Conservation (phyloP, 2,329 filamentous ascomycete genomes). For the Aspergillus sp. region DNA sequence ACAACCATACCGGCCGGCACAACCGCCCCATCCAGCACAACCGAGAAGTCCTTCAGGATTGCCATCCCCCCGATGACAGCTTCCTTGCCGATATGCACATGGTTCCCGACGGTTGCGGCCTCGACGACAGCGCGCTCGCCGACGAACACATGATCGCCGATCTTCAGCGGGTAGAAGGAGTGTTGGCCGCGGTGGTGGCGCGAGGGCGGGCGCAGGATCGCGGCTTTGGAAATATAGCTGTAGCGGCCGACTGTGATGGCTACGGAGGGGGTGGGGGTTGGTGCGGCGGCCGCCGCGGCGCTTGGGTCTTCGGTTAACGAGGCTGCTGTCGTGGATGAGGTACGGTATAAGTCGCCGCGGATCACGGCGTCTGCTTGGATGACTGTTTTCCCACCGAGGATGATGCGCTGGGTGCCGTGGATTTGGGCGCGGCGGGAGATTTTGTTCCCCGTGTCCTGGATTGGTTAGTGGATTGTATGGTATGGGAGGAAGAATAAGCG, state of each 20-base stretch:
- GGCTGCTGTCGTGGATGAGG: slow-evolving; percentile 27
- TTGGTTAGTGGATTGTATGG: slow-evolving; percentile 3
- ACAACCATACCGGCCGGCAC: slow-evolving; percentile 85
- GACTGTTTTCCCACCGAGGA: slow-evolving; percentile 89
- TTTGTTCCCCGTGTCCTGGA: slow-evolving; percentile 93
- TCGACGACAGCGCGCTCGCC: slow-evolving; percentile 68
- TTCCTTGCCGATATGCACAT: slow-evolving; percentile 74
- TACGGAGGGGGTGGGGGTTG: slow-evolving; percentile 27
- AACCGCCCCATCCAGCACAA: slow-evolving; percentile 74
- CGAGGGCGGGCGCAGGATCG: slow-evolving; percentile 72
- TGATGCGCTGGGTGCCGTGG: slow-evolving; percentile 94
- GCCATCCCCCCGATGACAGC: slow-evolving; percentile 77
- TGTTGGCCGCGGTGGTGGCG: slow-evolving; percentile 64
- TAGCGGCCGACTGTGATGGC: slow-evolving; percentile 84
- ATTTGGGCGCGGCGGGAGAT: slow-evolving; percentile 87
- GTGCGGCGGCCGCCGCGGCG: slow-evolving; percentile 24
- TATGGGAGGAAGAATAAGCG: slow-evolving; percentile 14
- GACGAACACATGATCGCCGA: slow-evolving; percentile 91
- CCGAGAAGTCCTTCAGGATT: slow-evolving; percentile 89
- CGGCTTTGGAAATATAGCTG: slow-evolving; percentile 74
- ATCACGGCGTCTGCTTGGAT: slow-evolving; percentile 94
- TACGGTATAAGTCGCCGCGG: slow-evolving; percentile 70
- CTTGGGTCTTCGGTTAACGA: slow-evolving; percentile 18
- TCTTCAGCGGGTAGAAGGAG: slow-evolving; percentile 70
- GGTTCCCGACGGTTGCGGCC: slow-evolving; percentile 71